Base-by-base conservation (phyloP, 1,284 basidiomycete genomes). In the Moesziomyces aphidis region DNA sequence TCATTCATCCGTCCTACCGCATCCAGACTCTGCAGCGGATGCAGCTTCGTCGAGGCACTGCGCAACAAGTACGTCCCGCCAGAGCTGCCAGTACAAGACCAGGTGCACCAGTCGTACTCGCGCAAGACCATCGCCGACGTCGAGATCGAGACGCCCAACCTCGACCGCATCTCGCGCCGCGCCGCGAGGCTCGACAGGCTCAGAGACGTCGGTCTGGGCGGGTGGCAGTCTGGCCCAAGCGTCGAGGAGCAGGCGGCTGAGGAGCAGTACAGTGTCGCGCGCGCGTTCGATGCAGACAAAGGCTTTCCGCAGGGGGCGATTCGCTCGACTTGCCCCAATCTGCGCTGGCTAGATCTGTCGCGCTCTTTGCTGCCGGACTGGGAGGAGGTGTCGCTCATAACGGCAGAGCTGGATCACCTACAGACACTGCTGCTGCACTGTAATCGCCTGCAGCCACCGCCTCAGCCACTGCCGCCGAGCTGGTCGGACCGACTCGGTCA, bases 321-420 rank as follows among this genome's bases (percentile, higher is more conserved):
- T 67, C 78, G 81, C 49, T 83, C 86, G 42, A 89, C 88, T 36
- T 93, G 92, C 81, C 89, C 91, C 47, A 91, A 89, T 77, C 87
- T 97, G 26, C 88, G 89, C 9, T 90, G 89, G 21, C 87, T 99
- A 31, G 92, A 98, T 85, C 87, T 99, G 24, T 95, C 94, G 15
- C 87, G 87, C 44, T 95, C 89, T 81, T 88, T 98, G 17, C 76
- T 98, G 8, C 85, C 90, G 3, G 87, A 85, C 50, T 95, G 95
- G 93, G 86, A 89, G 26, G 86, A 88, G 10, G 87, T 97, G 11
- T 89, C 90, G 1, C 80, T 86, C 21, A 93, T 98, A 69, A 85
- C 89, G 13, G 76, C 81, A 4, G 90, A 91, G 77, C 86, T 97
- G 1, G 88, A 88, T 6, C 82, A 83, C 11, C 87, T 98, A 17